Base-by-base conservation (phyloP, 2,329 filamentous ascomycete genomes). In the Thelonectria olida region DNA sequence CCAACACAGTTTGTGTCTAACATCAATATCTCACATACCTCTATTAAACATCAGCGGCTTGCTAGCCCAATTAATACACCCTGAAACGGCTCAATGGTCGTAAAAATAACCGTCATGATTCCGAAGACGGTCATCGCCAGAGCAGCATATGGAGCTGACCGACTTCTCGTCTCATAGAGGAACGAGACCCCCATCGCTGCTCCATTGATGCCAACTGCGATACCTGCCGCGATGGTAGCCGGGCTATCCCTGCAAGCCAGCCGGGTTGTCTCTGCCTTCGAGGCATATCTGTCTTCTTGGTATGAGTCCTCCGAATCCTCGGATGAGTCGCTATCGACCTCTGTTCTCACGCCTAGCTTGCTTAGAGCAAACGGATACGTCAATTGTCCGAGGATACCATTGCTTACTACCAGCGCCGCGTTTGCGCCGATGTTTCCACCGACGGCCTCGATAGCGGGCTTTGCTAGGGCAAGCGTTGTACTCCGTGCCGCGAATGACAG, bases 141-240 rank as follows among this genome's bases (percentile, higher is more conserved):
- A 2, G 82, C 84, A 2, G 85, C 83, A 65, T 87, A 87, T 1
- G 85, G 84, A 2, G 84, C 84, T 4, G 85, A 82, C 1, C 77
- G 79, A 63, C 82, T 85, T 54, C 77, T 77, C 7, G 78, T 79
- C 71, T 87, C 84, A 57, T 87, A 86, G 13, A 88, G 76, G 61
- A 85, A 84, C 0, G 85, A 80, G 0, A 85, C 85, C 2, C 85
- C 85, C 84, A 88, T 86, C 4, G 85, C 85, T 0, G 85, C 85
- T 1, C 84, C 84, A 64, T 88, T 88, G 75, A 87, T 81, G 3
- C 85, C 85, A 49, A 87, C 79, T 0, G 84, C 78, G 34, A 85
- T 78, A 34, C 85, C 85, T 0, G 81, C 76, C 1, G 84, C 84
- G 2, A 87, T 79, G 0, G 77, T 81, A 2, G 71, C 58, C 0